Base-by-base conservation (phyloP, 208 protist species). In the Acanthamoeba rhysodes region DNA sequence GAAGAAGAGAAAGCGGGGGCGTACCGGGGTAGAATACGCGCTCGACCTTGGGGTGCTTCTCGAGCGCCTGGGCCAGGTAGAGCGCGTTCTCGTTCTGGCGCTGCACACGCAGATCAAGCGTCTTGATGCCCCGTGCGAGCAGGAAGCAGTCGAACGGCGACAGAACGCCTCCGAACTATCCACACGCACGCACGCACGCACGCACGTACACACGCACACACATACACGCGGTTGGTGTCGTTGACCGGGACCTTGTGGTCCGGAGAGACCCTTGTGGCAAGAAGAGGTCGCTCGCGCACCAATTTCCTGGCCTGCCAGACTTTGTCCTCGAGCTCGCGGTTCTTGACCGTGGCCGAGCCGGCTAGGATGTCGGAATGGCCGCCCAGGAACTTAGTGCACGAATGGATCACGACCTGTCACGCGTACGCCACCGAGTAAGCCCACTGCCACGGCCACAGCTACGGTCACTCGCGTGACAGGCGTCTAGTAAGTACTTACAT, bases 331-430 rank as follows among this genome's bases (percentile, higher is more conserved):
- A 98, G 76, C 45, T 97, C 97, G 85, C 97, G 98, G 48, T 95
- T 96, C 85, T 97, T 98, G 37, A 96, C 97, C 76, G 96, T 97
- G 55, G 98, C 92, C 34, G 98, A 93, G 50, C 99, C 99, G 91
- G 97, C 97, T 96, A 99, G 98, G n/a, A 98, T 98, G 96, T 99
- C 99, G 90, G 97, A 98, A 96, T 99, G 99, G 64, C 99, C 99
- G 97, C 98, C 99, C 32, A 99, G 97, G 78, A 99, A 99, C 97
- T 99, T 99, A 68, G 98, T 99, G 18, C 98, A 98, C 80, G 98
- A 99, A 97, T 99, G 99, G 34, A 99, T 96, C 14, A 98, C 98
- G 93, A 99, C 98, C 95, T 99, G 99, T 78, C 98, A 98, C 53
- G 5, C 53, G 12, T 14, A 6, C 53, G 53, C 2, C 14, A 94